Evolutionary conservation across 2,329 filamentous ascomycete species (phyloP).

Genomic region (Macrophomina tecta): DNA sequence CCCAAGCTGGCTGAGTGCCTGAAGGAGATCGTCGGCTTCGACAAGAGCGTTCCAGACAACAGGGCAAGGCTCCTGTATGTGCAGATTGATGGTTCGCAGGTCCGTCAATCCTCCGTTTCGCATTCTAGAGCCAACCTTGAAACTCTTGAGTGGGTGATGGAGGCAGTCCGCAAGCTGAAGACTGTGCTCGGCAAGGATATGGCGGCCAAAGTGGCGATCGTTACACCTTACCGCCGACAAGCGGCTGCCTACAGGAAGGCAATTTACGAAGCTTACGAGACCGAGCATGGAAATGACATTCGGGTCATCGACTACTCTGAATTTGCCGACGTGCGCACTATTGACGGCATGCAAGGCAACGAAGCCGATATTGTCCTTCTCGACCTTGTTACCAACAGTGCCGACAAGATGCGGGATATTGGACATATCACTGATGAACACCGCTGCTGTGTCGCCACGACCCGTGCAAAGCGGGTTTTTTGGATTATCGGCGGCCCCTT

Average conservation of each 20-base stretch:
- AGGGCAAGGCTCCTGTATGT: not conserved
- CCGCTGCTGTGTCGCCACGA: not conserved
- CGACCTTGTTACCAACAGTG: not conserved
- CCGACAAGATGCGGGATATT: not conserved
- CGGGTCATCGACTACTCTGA: not conserved
- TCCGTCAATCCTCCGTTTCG: not conserved
- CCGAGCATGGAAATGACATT: not conserved
- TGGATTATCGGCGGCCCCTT: not conserved
- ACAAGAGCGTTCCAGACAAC: not conserved
- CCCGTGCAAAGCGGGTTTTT: not conserved
- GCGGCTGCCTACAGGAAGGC: not conserved
- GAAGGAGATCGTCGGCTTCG: not conserved
- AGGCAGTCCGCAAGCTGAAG: not conserved
- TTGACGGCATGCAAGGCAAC: not conserved
- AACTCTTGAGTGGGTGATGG: not conserved
- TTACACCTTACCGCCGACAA: not conserved
- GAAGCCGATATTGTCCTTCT: not conserved
- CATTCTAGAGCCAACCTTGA: not conserved
- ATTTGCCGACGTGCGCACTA: not conserved
- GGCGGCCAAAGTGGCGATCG: not conserved
- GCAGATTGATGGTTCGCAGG: not conserved
- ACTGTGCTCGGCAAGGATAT: not conserved
- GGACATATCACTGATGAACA: not conserved
- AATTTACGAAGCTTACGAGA: not conserved
- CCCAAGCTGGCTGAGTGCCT: not conserved